Evolutionary conservation across 164 flowering plant genomes (phyloP), one percentile per base, ranked within the genome.

Genomic region (Umbellularia californica): DNA sequence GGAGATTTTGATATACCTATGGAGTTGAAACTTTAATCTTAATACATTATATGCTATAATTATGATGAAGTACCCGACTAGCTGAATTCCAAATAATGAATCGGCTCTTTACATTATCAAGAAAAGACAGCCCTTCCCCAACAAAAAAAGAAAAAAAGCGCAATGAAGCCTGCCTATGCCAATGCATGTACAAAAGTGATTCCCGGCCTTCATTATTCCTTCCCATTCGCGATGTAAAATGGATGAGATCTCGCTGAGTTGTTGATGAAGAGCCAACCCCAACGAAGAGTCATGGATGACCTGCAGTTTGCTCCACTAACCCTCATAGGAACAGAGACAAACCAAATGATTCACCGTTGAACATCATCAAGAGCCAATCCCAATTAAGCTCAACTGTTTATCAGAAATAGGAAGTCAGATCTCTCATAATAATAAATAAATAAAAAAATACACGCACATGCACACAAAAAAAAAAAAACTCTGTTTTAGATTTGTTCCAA

Each of bases 301-400:
- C 47, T 41, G 11, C 47, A 41, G 47, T 41, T 41, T 41, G 47
- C 12, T 5, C 28, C 66, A 9, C 13, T 7, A 9, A 35, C 30
- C 68, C 50, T 33, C 12, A 2, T 12, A 22, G 35, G 51, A 72
- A 41, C 25, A 50, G 19, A 5, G 35, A 23, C 4, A 27, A 72
- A 27, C 17, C 66, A 33, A n/a, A 50, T 25, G 20, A 35, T 70
- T n/a, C 51, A 2, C 28, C 67, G n/a, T 28, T 19, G 14, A 11
- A 11, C 65, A 55, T 74, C 65, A 55, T 74, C 77, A 78, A 4
- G 79, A 71, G 24, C 79, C 73, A 15, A 81, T 78, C 27, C 83
- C 83, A 28, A 81, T 74, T 47, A 78, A 69, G 17, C 81, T 78
- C 65, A 81, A 66, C 83, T 81, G 81, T 65, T 20, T 20, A 73